phyloP scores from a whole-genome alignment of 257 asterid genomes.

The Solanum tarapatanum region DNA sequence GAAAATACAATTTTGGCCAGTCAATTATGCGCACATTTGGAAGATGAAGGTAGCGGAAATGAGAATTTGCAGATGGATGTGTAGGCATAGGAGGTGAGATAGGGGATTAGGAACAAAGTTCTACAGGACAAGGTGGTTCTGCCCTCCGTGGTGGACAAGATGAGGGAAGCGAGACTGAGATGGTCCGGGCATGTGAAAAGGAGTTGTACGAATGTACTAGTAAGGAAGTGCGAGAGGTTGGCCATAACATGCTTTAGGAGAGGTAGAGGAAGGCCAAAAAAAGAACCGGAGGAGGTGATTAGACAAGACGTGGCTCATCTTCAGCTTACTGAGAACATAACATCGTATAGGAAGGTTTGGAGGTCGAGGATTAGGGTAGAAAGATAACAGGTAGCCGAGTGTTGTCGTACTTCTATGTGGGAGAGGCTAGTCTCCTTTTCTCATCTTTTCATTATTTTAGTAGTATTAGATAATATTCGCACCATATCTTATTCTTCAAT shows the following conservation, averaged over 20 bases:
- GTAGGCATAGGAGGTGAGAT: not conserved
- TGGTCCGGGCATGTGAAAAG: not conserved
- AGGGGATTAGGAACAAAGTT: not conserved
- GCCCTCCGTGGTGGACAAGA: not conserved
- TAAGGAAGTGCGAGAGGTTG: not conserved
- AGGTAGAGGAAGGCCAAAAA: not conserved
- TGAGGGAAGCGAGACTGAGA: not conserved
- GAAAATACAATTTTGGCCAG: not conserved
- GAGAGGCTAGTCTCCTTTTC: not conserved
- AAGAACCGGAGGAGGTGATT: not conserved
- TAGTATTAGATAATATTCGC: not conserved
- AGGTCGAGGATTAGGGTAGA: not conserved
- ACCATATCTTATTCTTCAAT: not conserved
- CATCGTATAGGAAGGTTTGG: not conserved
- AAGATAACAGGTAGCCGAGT: not conserved
- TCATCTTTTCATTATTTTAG: not conserved
- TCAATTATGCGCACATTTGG: not conserved
- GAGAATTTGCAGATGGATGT: not conserved
- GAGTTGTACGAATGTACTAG: not conserved
- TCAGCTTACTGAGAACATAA: not conserved
- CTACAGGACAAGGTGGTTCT: not conserved
- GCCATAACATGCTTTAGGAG: not conserved
- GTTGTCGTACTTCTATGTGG: not conserved
- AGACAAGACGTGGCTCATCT: not conserved
- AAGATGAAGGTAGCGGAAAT: not conserved